A percentile compares a stretch with the other conserved stretches of the same genome.
phyloP scores from a whole-genome alignment of 345 rosid species.

The Brassica nigra region DNA sequence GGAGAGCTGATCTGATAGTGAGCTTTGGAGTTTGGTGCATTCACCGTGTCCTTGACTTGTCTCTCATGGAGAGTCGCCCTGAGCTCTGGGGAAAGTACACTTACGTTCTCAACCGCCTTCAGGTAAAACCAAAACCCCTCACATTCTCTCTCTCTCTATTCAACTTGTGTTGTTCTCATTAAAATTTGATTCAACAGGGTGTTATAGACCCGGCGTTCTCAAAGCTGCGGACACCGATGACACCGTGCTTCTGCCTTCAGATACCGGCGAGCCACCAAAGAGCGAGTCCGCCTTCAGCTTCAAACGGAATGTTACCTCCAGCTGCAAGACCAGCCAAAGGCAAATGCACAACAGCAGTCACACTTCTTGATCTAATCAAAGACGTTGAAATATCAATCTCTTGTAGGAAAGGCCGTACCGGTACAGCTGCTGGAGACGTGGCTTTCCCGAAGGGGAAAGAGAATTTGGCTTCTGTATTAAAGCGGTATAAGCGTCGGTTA shows the following conservation, averaged over 20 bases:
- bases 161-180: slow-evolving; percentile 15
- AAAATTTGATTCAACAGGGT: slow-evolving; percentile 55
- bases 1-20: slow-evolving; percentile 73
- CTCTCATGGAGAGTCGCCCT: slow-evolving; percentile 96
- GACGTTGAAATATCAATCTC: slow-evolving; percentile 92
- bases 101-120: slow-evolving; percentile 91
- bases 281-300: slow-evolving; percentile 59
- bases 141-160: background rate
- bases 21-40: slow-evolving; percentile 99
- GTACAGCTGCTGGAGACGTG: slow-evolving; percentile 97
- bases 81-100: slow-evolving; percentile 99
- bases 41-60: slow-evolving; percentile 82
- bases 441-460: slow-evolving; percentile 96
- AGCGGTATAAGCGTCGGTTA: slow-evolving; percentile 89
- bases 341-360: slow-evolving; percentile 69
- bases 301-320: slow-evolving; percentile 71
- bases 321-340: slow-evolving; percentile 74
- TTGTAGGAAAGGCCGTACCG: slow-evolving; percentile 82
- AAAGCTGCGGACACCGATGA: slow-evolving; percentile 67
- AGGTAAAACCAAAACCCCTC: slow-evolving; percentile 51
- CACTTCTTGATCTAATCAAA: slow-evolving; percentile 76
- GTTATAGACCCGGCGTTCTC: slow-evolving; percentile 80
- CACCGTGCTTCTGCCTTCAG: slow-evolving; percentile 89
- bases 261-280: slow-evolving; percentile 55
- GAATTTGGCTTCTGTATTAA: slow-evolving; percentile 93